These are phyloP conservation scores for Globisporangium spiculum DNA, from an alignment of 352 stramenopile species.

Conservation along the genomic window DNA sequence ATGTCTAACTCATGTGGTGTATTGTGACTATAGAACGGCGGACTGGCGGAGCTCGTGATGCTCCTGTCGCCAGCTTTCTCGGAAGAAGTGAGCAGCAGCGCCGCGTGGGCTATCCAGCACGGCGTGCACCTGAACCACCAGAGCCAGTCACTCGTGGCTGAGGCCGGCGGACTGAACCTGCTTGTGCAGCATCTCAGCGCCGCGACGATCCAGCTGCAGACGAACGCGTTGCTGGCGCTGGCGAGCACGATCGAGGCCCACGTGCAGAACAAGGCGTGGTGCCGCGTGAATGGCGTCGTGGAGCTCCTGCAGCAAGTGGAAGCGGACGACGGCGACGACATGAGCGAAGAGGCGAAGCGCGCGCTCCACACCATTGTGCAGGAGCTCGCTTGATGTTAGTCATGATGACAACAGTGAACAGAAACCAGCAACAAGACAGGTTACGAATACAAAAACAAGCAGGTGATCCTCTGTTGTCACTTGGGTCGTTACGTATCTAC, in stretches of 20 bases:
- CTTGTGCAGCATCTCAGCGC: conserved; percentile 47
- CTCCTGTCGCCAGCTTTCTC: conserved; percentile 57
- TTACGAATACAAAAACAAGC: background rate
- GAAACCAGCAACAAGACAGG: background rate
- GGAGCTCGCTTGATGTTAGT: conserved; percentile 30
- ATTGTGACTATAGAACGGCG: conserved; percentile 28
- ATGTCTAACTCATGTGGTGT: background rate
- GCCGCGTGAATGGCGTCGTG: conserved; percentile 35
- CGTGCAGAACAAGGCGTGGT: conserved; percentile 48
- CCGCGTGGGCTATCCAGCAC: conserved; percentile 76
- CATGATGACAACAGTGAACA: background rate
- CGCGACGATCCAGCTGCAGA: conserved; percentile 53
- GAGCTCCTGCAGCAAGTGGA: conserved; percentile 41
- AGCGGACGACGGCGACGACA: conserved; percentile 40
- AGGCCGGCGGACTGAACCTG: conserved; percentile 57
- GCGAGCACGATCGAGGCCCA: conserved; percentile 53
- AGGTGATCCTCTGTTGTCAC: background rate
- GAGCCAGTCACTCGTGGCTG: conserved; percentile 57
- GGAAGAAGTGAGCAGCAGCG: conserved; percentile 69
- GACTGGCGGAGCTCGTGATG: conserved; percentile 53
- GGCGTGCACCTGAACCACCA: conserved; percentile 55
- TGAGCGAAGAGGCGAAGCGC: conserved; percentile 53
- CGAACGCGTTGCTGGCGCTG: conserved; percentile 64
- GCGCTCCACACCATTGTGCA: conserved; percentile 44
- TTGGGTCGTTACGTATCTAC: background rate